Evolutionary conservation across 1,139 yeast genomes (phyloP), one percentile per base, ranked within the genome.

Genomic region (Hansenula anomala): DNA sequence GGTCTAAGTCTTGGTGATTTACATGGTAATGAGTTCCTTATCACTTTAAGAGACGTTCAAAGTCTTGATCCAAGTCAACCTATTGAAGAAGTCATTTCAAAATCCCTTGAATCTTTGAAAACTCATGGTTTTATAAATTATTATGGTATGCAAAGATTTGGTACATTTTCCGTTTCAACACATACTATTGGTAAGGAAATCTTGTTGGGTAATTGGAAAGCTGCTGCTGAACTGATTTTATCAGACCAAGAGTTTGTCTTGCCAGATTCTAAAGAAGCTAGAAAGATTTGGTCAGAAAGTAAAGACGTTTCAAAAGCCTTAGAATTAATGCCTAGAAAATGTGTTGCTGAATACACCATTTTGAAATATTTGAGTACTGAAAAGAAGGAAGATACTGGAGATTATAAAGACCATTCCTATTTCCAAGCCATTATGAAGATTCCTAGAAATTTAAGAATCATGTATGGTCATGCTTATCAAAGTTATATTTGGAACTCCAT

Each of bases 391-490:
- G 66, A 70, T 36, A 75, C 71, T 12, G 30, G 30, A 16, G 70
- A 64, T 16, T 81, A 69, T 52, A 46, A 61, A n/a, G 67, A 71
- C 13, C 57, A 59, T 34, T 67, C 81, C 5, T 84, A 82, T 57
- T 78, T 86, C 53, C 78, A 77, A 49, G 92, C 95, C n/a, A 73
- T 94, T 37, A 81, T 85, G 83, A 77, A 90, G 43, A 85, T 94
- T 49, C 98, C 98, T 31, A 76, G 96, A 60, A 90, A 90, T 58
- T 69, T 94, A 57, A 73, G 96, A 56, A 78, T 89, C 46, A 92
- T 94, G 95, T 94, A 94, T 58, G 96, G 84, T 3, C 99, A 94
- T 63, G 96, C 98, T 3, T 94, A 94, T 59, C 98, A 94, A 63
- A 88, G 97, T 46, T 92, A 82, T 54, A 75, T 94, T 31, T 94